These are phyloP conservation scores for Pestalotiopsis sp. DNA, from an alignment of 2,329 filamentous ascomycete genomes.

Conservation along the genomic window DNA sequence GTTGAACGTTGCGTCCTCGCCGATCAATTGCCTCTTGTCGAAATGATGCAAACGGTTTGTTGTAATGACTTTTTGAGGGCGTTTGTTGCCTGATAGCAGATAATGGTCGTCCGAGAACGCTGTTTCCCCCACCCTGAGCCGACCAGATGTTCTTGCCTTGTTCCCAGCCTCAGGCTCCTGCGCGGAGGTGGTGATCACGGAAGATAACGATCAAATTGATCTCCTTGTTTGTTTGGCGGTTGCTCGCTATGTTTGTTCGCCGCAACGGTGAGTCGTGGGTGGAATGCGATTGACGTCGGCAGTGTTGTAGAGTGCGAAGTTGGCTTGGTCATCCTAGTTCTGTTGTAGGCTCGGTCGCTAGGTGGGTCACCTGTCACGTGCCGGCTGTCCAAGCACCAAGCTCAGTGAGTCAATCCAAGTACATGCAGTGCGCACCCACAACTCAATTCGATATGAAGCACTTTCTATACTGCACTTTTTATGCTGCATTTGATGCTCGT, in stretches of 20 bases:
- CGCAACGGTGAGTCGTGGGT: background rate
- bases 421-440: too few species aligned
- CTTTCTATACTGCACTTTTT: too few species aligned
- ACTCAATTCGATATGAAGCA: too few species aligned
- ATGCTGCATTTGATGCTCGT: too few species aligned
- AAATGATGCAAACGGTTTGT: background rate
- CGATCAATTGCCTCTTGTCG: background rate
- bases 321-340: constrained; percentile 13
- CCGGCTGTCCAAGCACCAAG: background rate
- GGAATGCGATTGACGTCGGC: background rate
- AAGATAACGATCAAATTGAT: background rate
- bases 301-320: constrained; percentile 13
- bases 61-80: background rate
- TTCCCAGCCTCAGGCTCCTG: background rate
- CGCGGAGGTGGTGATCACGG: background rate
- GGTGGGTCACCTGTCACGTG: constrained; percentile 3
- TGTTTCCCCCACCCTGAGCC: background rate
- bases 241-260: background rate
- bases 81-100: background rate
- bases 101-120: background rate
- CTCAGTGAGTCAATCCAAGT: background rate
- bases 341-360: constrained; percentile 3
- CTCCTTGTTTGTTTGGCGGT: background rate
- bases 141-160: background rate
- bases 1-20: background rate